phyloP scores from a whole-genome alignment of 1,284 basidiomycete species.

The Dichomitus squalens region DNA sequence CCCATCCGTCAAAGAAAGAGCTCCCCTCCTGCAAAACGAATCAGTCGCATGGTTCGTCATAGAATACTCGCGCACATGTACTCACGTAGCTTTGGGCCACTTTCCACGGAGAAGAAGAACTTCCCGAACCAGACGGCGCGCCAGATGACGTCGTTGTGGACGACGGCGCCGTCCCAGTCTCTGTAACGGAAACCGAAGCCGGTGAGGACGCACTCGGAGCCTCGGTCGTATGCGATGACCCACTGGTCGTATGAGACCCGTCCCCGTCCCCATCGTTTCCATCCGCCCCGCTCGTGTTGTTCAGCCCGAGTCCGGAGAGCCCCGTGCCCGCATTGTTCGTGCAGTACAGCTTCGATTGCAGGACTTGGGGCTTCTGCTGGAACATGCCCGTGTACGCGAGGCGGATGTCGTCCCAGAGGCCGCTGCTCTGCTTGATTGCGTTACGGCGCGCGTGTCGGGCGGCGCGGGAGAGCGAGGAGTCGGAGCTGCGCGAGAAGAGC shows the following conservation, averaged over 20 bases:
- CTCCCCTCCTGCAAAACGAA: slow-evolving; percentile 50
- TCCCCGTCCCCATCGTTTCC: neutral
- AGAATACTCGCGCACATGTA: neutral
- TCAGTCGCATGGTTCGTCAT: neutral
- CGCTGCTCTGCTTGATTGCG: slow-evolving; percentile 49
- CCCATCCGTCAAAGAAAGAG: slow-evolving; percentile 81
- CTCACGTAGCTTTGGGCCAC: slow-evolving; percentile 31
- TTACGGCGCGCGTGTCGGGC: slow-evolving; percentile 38
- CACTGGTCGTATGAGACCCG: slow-evolving; percentile 9
- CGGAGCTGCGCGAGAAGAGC: slow-evolving; percentile 40
- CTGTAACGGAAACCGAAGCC: slow-evolving; percentile 8
- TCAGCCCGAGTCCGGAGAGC: slow-evolving; percentile 10
- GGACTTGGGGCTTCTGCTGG: slow-evolving; percentile 16
- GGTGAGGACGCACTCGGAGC: neutral
- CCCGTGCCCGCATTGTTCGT: slow-evolving; percentile 25
- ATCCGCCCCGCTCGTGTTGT: neutral
- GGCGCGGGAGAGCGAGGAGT: slow-evolving; percentile 27
- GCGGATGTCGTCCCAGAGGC: slow-evolving; percentile 65
- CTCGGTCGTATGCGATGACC: slow-evolving; percentile 9
- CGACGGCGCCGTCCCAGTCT: slow-evolving; percentile 7
- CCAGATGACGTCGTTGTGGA: neutral
- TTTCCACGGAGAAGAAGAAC: slow-evolving; percentile 33
- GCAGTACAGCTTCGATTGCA: slow-evolving; percentile 27
- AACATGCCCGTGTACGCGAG: slow-evolving; percentile 53
- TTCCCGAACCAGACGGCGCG: neutral